A percentile compares a stretch with the other conserved stretches of the same genome.
phyloP scores from a whole-genome alignment of 495 filamentous ascomycete species.

The Parathielavia hyrcaniae region DNA sequence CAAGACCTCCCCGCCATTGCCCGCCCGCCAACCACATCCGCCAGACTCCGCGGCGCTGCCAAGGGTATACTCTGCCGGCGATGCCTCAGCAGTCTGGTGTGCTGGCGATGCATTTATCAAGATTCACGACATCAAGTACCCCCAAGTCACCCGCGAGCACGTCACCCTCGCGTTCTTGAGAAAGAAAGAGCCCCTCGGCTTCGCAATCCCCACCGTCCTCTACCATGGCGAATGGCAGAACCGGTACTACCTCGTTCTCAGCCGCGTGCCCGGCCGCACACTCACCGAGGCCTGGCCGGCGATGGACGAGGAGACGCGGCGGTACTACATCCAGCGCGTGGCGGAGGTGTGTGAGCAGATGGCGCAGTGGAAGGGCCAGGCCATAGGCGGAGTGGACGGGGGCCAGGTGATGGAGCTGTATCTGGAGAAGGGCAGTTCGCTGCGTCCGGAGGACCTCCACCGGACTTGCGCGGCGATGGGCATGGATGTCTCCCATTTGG shows the following conservation, averaged over 20 bases:
- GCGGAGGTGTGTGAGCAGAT: constrained; percentile 8
- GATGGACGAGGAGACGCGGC: constrained; percentile 9
- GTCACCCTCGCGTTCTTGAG: constrained; percentile 16
- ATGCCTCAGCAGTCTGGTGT: constrained; percentile 16
- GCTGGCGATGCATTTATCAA: constrained; percentile 21
- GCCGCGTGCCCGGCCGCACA: constrained; percentile 5
- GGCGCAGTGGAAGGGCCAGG: constrained; percentile 10
- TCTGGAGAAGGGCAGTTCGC: neutral
- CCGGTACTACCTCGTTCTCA: constrained; percentile 15
- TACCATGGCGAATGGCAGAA: constrained; percentile 12
- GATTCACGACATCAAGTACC: neutral
- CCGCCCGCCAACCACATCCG: neutral
- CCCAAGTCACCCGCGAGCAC: constrained; percentile 10
- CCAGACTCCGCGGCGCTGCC: neutral
- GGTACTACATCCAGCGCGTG: constrained; percentile 9
- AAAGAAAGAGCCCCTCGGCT: constrained; percentile 6
- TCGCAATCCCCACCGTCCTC: constrained; percentile 7
- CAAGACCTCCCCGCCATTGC: constrained; percentile 4
- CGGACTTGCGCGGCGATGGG: constrained; percentile 7
- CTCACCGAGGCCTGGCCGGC: constrained; percentile 11
- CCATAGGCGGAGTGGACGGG: constrained; percentile 10
- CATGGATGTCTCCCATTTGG: constrained; percentile 13
- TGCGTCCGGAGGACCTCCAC: neutral
- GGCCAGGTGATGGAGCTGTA: constrained; percentile 5
- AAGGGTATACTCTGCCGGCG: constrained; percentile 8